These are phyloP conservation scores for Pseudogymnoascus sp. DNA, from an alignment of 2,329 filamentous ascomycete genomes.

Conservation along the genomic window DNA sequence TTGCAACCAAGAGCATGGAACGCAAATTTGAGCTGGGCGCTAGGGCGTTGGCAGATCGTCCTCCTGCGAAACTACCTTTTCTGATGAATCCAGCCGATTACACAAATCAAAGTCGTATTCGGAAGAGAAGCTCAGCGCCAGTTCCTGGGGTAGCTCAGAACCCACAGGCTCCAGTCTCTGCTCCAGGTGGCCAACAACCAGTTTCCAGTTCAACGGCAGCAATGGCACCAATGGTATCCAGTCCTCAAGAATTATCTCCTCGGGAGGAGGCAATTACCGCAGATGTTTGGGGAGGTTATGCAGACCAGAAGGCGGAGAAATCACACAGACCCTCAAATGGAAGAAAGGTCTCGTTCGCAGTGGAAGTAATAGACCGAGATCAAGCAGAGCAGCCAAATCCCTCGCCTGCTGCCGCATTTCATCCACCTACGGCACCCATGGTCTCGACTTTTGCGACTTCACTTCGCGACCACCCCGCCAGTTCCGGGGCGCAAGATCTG, in stretches of 20 bases:
- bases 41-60: neutral
- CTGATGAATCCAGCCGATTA: neutral
- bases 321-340: neutral
- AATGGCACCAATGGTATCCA: neutral
- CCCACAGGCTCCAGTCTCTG: neutral
- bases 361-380: neutral
- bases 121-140: neutral
- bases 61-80: neutral
- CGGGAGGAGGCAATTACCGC: neutral
- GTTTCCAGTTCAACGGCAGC: neutral
- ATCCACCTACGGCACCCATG: neutral
- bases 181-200: neutral
- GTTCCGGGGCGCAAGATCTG: neutral
- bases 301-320: neutral
- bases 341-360: neutral
- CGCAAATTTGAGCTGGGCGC: neutral
- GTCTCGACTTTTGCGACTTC: neutral
- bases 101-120: neutral
- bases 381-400: neutral
- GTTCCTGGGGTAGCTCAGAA: neutral
- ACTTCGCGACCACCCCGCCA: neutral
- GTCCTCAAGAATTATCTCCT: neutral
- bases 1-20: neutral
- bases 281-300: neutral
- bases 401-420: neutral